A percentile compares a stretch with the other conserved stretches of the same genome.
phyloP scores from a whole-genome alignment of 1,139 yeast genomes.

The Taphrina flavorubra region DNA sequence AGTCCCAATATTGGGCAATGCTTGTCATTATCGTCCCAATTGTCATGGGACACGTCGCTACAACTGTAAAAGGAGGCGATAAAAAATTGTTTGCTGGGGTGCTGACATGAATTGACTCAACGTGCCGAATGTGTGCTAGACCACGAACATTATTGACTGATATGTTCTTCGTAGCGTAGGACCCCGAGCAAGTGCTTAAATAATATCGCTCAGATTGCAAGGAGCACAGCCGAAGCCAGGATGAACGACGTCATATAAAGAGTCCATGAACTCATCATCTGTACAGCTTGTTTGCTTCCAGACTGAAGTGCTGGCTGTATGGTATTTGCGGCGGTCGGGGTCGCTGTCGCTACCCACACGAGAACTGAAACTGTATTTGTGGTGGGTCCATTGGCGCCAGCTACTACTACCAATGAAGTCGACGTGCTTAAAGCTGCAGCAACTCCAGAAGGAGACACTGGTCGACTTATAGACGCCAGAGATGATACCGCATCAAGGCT shows the following conservation, averaged over 20 bases:
- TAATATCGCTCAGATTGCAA: neutral
- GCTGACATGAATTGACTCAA: no score
- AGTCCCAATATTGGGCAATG: neutral
- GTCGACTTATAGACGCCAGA: neutral
- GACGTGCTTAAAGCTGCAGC: conserved; percentile 14
- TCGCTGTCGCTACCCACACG: conserved; percentile 30
- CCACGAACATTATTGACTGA: no score
- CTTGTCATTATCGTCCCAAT: no score
- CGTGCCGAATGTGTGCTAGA: no score
- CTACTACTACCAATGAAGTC: conserved; percentile 18
- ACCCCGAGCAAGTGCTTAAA: neutral
- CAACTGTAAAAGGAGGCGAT: no score
- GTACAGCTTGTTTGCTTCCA: neutral
- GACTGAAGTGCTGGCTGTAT: conserved; percentile 28
- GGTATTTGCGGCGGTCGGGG: conserved; percentile 7
- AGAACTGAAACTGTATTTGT: conserved; percentile 18
- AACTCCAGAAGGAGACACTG: conserved; percentile 12
- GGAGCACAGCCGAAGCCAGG: neutral
- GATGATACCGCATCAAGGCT: neutral
- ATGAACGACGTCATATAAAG: conserved; percentile 3
- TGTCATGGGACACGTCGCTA: no score
- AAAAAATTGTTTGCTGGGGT: no score
- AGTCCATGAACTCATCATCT: neutral
- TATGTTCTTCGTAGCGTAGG: no score
- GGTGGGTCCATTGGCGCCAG: conserved; percentile 23